A percentile compares a stretch with the other conserved stretches of the same genome.
phyloP scores from a whole-genome alignment of 2,329 filamentous ascomycete genomes.

The Colletotrichum theobromicola region DNA sequence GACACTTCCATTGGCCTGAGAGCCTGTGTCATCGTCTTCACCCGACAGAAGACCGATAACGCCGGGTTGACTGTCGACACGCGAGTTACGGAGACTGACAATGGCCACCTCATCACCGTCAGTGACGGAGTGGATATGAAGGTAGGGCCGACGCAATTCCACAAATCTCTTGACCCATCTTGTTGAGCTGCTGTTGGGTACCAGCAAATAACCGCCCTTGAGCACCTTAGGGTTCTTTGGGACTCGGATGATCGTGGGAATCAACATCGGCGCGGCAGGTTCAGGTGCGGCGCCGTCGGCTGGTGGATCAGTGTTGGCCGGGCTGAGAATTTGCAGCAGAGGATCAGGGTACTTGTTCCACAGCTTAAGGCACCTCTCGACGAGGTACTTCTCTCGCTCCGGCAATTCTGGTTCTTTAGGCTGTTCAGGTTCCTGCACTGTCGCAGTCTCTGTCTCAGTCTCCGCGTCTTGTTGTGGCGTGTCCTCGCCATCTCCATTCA shows the following conservation, averaged over 20 bases:
- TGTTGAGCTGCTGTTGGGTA: slow-evolving; percentile 80
- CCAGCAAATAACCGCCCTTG: slow-evolving; percentile 87
- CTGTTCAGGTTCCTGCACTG: slow-evolving; percentile 24
- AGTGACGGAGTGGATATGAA: slow-evolving; percentile 85
- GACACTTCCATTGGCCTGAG: slow-evolving; percentile 32
- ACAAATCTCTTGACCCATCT: slow-evolving; percentile 93
- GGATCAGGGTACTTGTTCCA: slow-evolving; percentile 69
- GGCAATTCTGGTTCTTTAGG: slow-evolving; percentile 39
- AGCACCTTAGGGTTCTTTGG: slow-evolving; percentile 82
- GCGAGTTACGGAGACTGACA: slow-evolving; percentile 85
- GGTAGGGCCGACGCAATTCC: slow-evolving; percentile 87
- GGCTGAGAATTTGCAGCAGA: slow-evolving; percentile 58
- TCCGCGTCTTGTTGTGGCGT: slow-evolving; percentile 28
- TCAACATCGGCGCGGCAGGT: slow-evolving; percentile 65
- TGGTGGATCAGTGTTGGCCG: slow-evolving; percentile 72
- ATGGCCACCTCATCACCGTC: slow-evolving; percentile 91
- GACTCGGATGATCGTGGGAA: slow-evolving; percentile 78
- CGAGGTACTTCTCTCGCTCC: slow-evolving; percentile 49
- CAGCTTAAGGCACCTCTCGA: slow-evolving; percentile 65
- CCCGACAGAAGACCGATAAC: slow-evolving; percentile 77
- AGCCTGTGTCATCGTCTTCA: slow-evolving; percentile 39
- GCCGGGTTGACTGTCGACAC: slow-evolving; percentile 92
- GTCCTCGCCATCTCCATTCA: slow-evolving; percentile 24
- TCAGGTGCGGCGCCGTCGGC: slow-evolving; percentile 61
- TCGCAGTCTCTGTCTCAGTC: slow-evolving; percentile 23